These are phyloP conservation scores for Colletotrichum tamarilloi DNA, from an alignment of 2,329 filamentous ascomycete species.

Conservation along the genomic window DNA sequence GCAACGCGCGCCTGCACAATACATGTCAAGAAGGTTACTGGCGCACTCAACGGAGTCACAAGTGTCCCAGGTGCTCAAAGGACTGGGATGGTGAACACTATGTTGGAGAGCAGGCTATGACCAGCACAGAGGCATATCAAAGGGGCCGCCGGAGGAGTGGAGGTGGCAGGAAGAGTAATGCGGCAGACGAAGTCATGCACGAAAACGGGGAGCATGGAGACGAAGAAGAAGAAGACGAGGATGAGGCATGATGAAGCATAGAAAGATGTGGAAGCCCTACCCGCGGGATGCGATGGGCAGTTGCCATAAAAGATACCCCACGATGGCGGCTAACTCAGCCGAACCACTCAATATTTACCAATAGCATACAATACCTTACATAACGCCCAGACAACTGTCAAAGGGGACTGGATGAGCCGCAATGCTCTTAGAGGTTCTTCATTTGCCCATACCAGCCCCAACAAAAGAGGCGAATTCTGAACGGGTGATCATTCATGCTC, in stretches of 20 bases:
- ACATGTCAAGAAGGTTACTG: constrained; percentile 81
- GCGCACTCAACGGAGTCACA: constrained; percentile 68
- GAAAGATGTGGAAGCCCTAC: background rate
- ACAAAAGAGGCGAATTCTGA: constrained; percentile 7
- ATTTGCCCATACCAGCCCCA: background rate
- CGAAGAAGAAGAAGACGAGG: constrained; percentile 42
- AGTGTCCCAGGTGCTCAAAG: constrained; percentile 71
- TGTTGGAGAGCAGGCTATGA: constrained; percentile 68
- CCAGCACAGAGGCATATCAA: constrained; percentile 62
- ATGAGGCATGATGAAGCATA: constrained; percentile 13
- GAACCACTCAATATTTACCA: constrained; percentile 3
- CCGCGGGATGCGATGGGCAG: background rate
- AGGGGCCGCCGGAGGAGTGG: constrained; percentile 52
- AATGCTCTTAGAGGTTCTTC: background rate
- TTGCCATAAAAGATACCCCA: constrained; percentile 29
- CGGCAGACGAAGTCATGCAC: constrained; percentile 39
- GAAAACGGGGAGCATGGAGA: constrained; percentile 38
- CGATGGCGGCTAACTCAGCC: constrained; percentile 5
- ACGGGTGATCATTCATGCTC: constrained; percentile 12
- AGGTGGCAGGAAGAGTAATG: constrained; percentile 46
- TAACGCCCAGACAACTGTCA: constrained; percentile 1
- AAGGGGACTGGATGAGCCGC: constrained; percentile 6
- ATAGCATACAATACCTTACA: background rate
- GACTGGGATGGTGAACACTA: constrained; percentile 62
- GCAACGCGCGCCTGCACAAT: constrained; percentile 78